These are phyloP conservation scores for Pichia exigua DNA, from an alignment of 805 yeast species.

Conservation along the genomic window DNA sequence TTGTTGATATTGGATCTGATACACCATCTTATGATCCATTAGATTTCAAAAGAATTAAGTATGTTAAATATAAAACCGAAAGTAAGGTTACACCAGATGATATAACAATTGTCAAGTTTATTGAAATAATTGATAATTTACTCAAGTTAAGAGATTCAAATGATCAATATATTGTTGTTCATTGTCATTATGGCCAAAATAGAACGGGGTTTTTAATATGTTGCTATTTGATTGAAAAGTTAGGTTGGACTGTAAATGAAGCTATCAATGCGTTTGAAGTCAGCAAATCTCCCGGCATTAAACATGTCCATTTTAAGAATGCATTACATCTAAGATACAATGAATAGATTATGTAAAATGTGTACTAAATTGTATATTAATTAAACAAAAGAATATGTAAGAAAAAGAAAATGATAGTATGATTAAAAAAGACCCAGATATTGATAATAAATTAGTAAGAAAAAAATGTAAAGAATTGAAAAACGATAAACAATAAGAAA, in stretches of 20 bases:
- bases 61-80: slow-evolving; percentile 70
- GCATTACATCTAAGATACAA: slow-evolving; percentile 62
- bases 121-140: slow-evolving; percentile 44
- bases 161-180: slow-evolving; percentile 49
- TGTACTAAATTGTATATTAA: background rate
- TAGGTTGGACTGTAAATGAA: slow-evolving; percentile 53
- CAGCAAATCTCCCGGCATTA: slow-evolving; percentile 64
- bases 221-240: slow-evolving; percentile 54
- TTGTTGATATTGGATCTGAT: slow-evolving; percentile 64
- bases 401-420: background rate
- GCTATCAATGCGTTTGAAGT: slow-evolving; percentile 52
- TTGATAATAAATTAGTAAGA: background rate
- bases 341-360: slow-evolving; percentile 5
- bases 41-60: slow-evolving; percentile 44
- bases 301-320: slow-evolving; percentile 70
- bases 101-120: slow-evolving; percentile 48
- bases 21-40: slow-evolving; percentile 65
- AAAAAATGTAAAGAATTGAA: background rate
- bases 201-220: slow-evolving; percentile 70
- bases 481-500: background rate
- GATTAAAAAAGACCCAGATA: background rate
- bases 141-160: slow-evolving; percentile 16
- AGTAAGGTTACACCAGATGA: slow-evolving; percentile 69
- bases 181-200: slow-evolving; percentile 78
- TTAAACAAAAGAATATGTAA: background rate